Evolutionary conservation across 345 rosid species (phyloP).

Genomic region (Cardiospermum halicacabum): DNA sequence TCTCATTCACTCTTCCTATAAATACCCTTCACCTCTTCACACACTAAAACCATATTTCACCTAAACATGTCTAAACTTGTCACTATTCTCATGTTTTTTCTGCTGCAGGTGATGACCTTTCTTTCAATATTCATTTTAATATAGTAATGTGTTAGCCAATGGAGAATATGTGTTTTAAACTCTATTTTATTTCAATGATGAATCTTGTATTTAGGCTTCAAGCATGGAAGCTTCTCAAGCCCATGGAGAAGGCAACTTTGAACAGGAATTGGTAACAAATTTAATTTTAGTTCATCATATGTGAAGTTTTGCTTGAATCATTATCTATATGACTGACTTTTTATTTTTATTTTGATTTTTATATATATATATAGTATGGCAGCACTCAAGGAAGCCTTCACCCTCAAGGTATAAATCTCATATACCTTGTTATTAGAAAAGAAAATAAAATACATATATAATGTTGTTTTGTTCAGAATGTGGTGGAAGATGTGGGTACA

Average conservation of each 20-base stretch:
- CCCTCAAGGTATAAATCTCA: constrained; percentile 24
- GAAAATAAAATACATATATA: no score
- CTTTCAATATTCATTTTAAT: no score
- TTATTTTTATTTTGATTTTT: neutral
- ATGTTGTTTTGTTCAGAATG: constrained; percentile 16
- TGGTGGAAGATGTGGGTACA: constrained; percentile 24
- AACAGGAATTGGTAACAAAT: constrained; percentile 15
- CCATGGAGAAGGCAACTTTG: constrained; percentile 8
- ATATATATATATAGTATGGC: constrained; percentile 18
- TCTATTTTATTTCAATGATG: no score
- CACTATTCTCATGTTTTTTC: constrained; percentile 8
- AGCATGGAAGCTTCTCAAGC: neutral
- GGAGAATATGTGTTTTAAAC: no score
- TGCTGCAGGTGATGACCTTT: constrained; percentile 14
- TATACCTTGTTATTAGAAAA: no score
- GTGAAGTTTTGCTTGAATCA: neutral
- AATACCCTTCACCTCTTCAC: neutral
- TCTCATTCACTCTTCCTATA: neutral
- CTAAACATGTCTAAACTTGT: constrained; percentile 17
- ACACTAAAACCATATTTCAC: neutral
- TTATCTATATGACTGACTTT: neutral
- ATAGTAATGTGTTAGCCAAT: no score
- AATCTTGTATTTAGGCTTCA: constrained; percentile 14
- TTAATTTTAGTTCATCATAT: neutral
- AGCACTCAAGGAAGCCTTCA: constrained; percentile 30